Conservation (phyloP, 495 filamentous ascomycete genomes). For the Aspergillus nanangensis region DNA sequence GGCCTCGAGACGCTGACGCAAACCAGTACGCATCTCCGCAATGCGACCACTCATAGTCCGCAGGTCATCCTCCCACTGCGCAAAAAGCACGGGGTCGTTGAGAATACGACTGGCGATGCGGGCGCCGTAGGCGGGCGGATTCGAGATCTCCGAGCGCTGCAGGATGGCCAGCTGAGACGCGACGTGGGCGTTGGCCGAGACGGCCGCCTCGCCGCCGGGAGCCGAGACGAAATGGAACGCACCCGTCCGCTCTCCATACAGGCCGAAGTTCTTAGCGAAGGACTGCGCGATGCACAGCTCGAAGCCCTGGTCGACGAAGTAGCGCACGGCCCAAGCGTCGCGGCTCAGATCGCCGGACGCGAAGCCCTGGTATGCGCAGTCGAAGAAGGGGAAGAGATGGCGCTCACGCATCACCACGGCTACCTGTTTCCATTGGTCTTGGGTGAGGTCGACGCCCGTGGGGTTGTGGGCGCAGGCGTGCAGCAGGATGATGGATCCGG, state of each 20-base stretch:
- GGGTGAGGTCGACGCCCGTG: conserved; percentile 92
- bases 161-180: conserved; percentile 88
- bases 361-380: conserved; percentile 97
- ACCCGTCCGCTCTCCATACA: conserved; percentile 94
- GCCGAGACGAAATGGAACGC: conserved; percentile 93
- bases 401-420: conserved; percentile 67
- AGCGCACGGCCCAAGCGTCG: conserved; percentile 86
- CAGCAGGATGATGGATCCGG: conserved; percentile 80
- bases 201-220: conserved; percentile 61
- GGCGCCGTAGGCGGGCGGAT: conserved; percentile 91
- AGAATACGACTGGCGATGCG: conserved; percentile 77
- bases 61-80: conserved; percentile 92
- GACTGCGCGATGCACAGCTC: conserved; percentile 94
- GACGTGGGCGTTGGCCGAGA: conserved; percentile 57
- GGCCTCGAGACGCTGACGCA: conserved; percentile 74
- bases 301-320: conserved; percentile 93
- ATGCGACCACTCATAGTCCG: conserved; percentile 93
- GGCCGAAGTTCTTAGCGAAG: conserved; percentile 98
- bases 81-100: conserved; percentile 77
- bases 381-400: conserved; percentile 97
- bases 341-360: conserved; percentile 82
- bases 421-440: conserved; percentile 90
- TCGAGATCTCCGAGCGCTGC: conserved; percentile 95
- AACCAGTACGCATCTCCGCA: conserved; percentile 74
- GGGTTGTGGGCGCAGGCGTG: conserved; percentile 99